Evolutionary conservation across 129 eudicot species (phyloP).

Genomic region (Flaveria trinervia): DNA sequence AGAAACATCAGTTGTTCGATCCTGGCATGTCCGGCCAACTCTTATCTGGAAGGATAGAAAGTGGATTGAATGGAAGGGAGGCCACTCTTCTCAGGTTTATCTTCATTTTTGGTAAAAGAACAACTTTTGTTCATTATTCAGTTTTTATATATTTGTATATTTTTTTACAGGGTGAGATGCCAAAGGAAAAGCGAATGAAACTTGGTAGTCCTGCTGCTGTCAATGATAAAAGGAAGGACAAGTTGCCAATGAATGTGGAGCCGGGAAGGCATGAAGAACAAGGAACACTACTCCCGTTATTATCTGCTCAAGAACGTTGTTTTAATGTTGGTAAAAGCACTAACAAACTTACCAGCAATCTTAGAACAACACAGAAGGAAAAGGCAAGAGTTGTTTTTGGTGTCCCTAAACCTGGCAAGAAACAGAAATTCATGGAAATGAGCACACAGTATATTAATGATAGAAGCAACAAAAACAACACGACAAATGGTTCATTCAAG

Average conservation of each 20-base stretch:
- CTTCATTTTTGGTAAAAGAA: not conserved
- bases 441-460: conserved; percentile 73
- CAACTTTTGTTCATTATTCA: not conserved
- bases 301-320: conserved; percentile 40
- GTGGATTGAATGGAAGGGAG: conserved; percentile 59
- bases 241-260: conserved; percentile 38
- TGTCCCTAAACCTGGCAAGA: conserved; percentile 96
- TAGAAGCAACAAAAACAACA: conserved; percentile 40
- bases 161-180: conserved; percentile 69
- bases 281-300: conserved; percentile 31
- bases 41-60: conserved; percentile 69
- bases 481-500: conserved; percentile 55
- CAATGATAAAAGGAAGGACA: conserved; percentile 40
- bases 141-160: not conserved
- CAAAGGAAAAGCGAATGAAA: conserved; percentile 67
- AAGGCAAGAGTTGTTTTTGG: conserved; percentile 83
- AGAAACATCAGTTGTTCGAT: conserved; percentile 53
- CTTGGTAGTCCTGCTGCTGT: conserved; percentile 39
- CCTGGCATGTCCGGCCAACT: conserved; percentile 80
- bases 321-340: conserved; percentile 62
- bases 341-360: conserved; percentile 40
- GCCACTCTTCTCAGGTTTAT: conserved; percentile 1
- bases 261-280: conserved; percentile 51
- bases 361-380: conserved; percentile 64
- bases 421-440: conserved; percentile 88